Conservation (phyloP, 768 basidiomycete genomes). For the Phylloporus arenicola region DNA sequence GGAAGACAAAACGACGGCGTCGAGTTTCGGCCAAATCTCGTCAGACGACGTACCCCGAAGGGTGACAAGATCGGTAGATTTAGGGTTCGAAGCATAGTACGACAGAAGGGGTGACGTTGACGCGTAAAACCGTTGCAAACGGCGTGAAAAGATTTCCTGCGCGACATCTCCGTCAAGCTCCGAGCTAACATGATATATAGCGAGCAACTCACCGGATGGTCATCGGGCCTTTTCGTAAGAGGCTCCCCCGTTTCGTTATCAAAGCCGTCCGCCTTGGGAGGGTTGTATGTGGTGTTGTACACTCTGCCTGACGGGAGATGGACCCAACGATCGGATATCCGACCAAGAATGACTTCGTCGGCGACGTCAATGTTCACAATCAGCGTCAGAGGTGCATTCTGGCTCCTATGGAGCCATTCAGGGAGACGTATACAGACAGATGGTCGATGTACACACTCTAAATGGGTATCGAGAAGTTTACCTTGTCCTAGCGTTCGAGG, state of each 20-base stretch:
- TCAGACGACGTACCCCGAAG: constrained; percentile 74
- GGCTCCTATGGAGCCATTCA: constrained; percentile 39
- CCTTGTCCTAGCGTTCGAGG: constrained; percentile 87
- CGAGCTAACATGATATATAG: background rate
- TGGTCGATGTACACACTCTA: constrained; percentile 44
- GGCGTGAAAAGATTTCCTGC: constrained; percentile 74
- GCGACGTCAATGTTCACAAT: constrained; percentile 87
- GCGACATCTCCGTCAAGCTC: constrained; percentile 2
- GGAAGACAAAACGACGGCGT: constrained; percentile 47
- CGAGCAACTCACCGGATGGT: constrained; percentile 69
- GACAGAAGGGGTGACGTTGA: constrained; percentile 77
- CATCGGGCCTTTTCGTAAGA: constrained; percentile 83
- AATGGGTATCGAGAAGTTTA: constrained; percentile 67
- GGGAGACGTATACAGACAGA: background rate
- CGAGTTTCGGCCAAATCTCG: constrained; percentile 86
- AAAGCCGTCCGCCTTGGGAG: constrained; percentile 67
- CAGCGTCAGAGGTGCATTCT: constrained; percentile 64
- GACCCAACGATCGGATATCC: constrained; percentile 88
- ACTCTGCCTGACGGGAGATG: constrained; percentile 84
- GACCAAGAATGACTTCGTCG: constrained; percentile 75
- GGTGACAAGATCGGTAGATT: constrained; percentile 46
- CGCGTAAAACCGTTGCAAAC: constrained; percentile 70
- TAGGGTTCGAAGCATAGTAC: constrained; percentile 49
- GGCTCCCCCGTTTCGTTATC: constrained; percentile 88
- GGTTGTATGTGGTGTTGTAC: constrained; percentile 87